These are phyloP conservation scores for Talaromyces wortmannii DNA, from an alignment of 495 filamentous ascomycete species.

Conservation along the genomic window DNA sequence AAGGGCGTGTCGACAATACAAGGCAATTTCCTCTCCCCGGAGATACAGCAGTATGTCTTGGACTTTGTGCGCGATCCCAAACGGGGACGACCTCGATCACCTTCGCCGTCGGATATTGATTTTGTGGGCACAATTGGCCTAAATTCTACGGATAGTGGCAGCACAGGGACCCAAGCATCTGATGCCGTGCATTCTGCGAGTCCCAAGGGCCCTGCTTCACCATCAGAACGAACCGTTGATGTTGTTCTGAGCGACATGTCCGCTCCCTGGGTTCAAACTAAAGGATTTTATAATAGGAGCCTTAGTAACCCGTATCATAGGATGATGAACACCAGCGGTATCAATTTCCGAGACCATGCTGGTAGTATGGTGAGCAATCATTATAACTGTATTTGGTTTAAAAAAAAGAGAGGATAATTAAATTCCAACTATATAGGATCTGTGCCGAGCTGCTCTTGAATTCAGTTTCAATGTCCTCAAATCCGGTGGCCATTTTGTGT, in stretches of 20 bases:
- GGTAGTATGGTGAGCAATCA: conserved; percentile 78
- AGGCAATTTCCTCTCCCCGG: conserved; percentile 74
- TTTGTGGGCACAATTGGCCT: not conserved
- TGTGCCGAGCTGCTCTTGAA: conserved; percentile 74
- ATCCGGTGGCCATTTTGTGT: conserved; percentile 79
- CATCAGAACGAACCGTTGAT: conserved; percentile 60
- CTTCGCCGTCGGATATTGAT: conserved; percentile 2
- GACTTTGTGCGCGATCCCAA: conserved; percentile 62
- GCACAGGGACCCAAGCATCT: not conserved
- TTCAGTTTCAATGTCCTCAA: conserved; percentile 83
- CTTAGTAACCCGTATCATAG: conserved; percentile 89
- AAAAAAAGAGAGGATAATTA: not conserved
- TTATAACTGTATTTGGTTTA: not conserved
- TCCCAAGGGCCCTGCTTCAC: conserved; percentile 6
- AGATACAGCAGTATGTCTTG: conserved; percentile 67
- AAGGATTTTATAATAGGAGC: conserved; percentile 73
- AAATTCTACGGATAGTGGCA: not conserved
- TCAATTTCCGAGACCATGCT: conserved; percentile 77
- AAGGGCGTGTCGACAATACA: conserved; percentile 87
- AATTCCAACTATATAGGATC: conserved; percentile 49
- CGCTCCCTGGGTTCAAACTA: conserved; percentile 80
- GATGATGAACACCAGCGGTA: conserved; percentile 99
- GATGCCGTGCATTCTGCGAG: not conserved
- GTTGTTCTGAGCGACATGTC: conserved; percentile 98
- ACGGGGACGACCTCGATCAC: conserved; percentile 43